Evolutionary conservation across 306 rosid genomes (phyloP).

Genomic region (Ormosia semicastrata): DNA sequence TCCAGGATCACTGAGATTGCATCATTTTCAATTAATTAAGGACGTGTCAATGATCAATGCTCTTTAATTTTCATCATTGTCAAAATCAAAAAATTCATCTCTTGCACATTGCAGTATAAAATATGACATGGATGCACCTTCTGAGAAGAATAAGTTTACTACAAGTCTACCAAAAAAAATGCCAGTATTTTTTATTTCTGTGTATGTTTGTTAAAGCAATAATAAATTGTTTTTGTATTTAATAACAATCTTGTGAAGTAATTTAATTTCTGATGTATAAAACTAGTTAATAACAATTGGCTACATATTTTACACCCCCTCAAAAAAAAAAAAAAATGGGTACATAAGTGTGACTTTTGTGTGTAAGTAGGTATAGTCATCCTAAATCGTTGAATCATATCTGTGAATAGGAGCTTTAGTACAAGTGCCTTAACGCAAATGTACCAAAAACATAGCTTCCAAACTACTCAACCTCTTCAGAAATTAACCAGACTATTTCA

Average conservation of each 20-base stretch:
- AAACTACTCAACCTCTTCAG: neutral
- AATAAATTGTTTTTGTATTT: too few species aligned
- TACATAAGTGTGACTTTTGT: too few species aligned
- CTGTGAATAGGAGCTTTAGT: neutral
- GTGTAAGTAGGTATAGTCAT: too few species aligned
- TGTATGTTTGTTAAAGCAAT: too few species aligned
- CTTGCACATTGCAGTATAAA: neutral
- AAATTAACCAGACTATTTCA: neutral
- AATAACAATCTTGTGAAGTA: too few species aligned
- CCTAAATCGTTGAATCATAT: too few species aligned
- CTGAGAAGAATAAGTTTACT: neutral
- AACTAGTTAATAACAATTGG: too few species aligned
- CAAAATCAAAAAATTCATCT: neutral
- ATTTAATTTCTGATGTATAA: too few species aligned
- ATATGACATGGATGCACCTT: neutral
- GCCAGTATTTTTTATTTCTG: too few species aligned
- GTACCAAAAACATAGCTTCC: neutral
- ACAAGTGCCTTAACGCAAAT: neutral
- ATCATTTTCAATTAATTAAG: conserved; percentile 12
- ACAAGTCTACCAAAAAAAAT: neutral
- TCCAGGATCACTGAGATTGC: neutral
- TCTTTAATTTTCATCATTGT: neutral
- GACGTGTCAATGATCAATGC: neutral
- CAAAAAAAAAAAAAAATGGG: too few species aligned
- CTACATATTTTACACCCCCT: too few species aligned